Evolutionary conservation across 2,329 filamentous ascomycete genomes (phyloP).

Genomic region (Phyllosticta paracitricarpa): DNA sequence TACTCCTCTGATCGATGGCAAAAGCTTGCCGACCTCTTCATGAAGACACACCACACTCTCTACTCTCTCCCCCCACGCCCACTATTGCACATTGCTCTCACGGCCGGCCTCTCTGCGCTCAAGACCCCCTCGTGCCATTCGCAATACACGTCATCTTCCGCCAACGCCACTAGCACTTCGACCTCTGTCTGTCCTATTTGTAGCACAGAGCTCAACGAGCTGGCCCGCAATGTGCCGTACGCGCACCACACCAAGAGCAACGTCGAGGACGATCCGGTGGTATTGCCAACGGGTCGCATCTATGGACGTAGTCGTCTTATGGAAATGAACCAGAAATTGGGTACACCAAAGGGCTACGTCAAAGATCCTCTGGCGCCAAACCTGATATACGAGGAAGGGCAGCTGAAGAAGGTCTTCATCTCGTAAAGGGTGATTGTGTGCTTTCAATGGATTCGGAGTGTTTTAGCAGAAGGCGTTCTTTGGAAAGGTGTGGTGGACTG

Average conservation of each 20-base stretch:
- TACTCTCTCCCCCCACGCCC: conserved; percentile 74
- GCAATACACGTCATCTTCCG: conserved; percentile 45
- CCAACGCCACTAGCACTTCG: conserved; percentile 47
- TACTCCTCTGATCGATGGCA: conserved; percentile 67
- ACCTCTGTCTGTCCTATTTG: conserved; percentile 87
- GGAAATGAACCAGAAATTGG: conserved; percentile 70
- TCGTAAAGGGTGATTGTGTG: conserved; percentile 40
- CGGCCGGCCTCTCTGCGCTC: conserved; percentile 82
- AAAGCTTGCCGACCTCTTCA: conserved; percentile 69
- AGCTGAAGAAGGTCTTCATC: conserved; percentile 83
- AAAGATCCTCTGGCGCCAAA: conserved; percentile 62
- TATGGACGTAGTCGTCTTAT: conserved; percentile 69
- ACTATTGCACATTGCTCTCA: conserved; percentile 81
- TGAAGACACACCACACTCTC: conserved; percentile 75
- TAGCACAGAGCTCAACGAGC: conserved; percentile 84
- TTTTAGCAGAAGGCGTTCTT: background rate
- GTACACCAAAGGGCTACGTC: conserved; percentile 54
- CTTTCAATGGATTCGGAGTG: background rate
- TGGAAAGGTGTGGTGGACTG: background rate
- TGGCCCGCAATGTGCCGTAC: conserved; percentile 82
- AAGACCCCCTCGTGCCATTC: conserved; percentile 93
- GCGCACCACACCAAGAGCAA: conserved; percentile 92
- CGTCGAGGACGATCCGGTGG: conserved; percentile 75
- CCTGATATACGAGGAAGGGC: conserved; percentile 50
- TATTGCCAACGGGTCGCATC: conserved; percentile 78